phyloP scores from a whole-genome alignment of 2,329 filamentous ascomycete species.

The Myriosclerotinia scirpicola region DNA sequence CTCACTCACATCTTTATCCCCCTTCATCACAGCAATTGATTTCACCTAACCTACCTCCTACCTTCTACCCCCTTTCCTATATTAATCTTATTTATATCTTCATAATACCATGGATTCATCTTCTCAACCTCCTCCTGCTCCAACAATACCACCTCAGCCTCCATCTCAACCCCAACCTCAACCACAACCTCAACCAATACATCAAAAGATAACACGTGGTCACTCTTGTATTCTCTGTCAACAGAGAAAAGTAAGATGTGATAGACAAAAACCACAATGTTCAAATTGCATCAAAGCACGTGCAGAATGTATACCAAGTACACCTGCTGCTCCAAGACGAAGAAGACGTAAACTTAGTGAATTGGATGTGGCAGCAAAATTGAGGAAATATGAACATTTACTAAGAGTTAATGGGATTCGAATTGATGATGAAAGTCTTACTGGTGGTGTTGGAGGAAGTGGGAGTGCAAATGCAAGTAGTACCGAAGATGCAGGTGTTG shows the following conservation, averaged over 20 bases:
- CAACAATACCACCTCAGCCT: not conserved
- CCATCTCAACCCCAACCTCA: slow-evolving; percentile 6
- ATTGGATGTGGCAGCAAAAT: slow-evolving; percentile 33
- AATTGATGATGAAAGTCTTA: slow-evolving; percentile 32
- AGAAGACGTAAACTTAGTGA: slow-evolving; percentile 36
- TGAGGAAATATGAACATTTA: slow-evolving; percentile 36
- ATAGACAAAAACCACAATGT: slow-evolving; percentile 37
- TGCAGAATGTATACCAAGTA: slow-evolving; percentile 35
- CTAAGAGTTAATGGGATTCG: slow-evolving; percentile 36
- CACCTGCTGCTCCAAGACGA: slow-evolving; percentile 34
- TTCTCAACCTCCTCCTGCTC: slow-evolving; percentile 9
- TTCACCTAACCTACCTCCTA: too few species aligned
- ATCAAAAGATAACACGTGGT: slow-evolving; percentile 32
- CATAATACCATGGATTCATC: slow-evolving; percentile 18
- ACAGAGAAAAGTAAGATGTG: slow-evolving; percentile 39
- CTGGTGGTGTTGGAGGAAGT: not conserved
- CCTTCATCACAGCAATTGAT: slow-evolving; percentile 40
- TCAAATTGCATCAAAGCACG: slow-evolving; percentile 39
- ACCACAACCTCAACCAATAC: not conserved
- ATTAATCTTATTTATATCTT: not conserved
- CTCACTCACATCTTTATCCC: slow-evolving; percentile 37
- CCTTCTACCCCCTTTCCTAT: not conserved
- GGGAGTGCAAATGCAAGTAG: slow-evolving; percentile 14
- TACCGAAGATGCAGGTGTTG: not conserved
- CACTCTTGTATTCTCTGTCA: slow-evolving; percentile 39